Evolutionary conservation across 208 protist genomes (phyloP).

Genomic region (Leishmania gerbilli): DNA sequence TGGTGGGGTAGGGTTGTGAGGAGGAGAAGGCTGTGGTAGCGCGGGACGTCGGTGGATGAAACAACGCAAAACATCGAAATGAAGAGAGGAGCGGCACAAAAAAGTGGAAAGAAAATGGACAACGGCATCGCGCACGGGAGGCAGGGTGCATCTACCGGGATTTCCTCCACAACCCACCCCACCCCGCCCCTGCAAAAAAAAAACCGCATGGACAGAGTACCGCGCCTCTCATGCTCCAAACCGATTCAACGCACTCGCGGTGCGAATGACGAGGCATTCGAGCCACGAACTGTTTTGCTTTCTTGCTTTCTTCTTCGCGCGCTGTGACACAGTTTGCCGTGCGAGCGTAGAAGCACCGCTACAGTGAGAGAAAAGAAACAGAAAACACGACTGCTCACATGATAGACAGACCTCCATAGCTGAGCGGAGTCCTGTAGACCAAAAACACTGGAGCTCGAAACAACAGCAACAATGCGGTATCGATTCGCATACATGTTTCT

Average conservation of each 20-base stretch:
- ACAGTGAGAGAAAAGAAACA: neutral
- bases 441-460: neutral
- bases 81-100: neutral
- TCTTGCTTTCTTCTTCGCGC: neutral
- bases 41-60: neutral
- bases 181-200: neutral
- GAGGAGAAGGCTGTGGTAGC: neutral
- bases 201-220: neutral
- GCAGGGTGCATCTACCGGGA: neutral
- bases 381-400: neutral
- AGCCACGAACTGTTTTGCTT: neutral
- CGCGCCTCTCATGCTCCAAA: neutral
- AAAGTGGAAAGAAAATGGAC: neutral
- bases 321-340: neutral
- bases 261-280: neutral
- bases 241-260: neutral
- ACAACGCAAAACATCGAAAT: neutral
- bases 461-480: neutral
- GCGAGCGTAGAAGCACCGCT: neutral
- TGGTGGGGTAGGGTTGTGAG: neutral
- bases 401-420: neutral
- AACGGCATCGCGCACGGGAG: neutral
- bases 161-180: too few species aligned
- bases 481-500: neutral
- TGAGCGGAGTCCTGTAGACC: neutral